A percentile compares a stretch with the other conserved stretches of the same genome.
Conservation (phyloP, 495 filamentous ascomycete species). For the Neurospora sp. region DNA sequence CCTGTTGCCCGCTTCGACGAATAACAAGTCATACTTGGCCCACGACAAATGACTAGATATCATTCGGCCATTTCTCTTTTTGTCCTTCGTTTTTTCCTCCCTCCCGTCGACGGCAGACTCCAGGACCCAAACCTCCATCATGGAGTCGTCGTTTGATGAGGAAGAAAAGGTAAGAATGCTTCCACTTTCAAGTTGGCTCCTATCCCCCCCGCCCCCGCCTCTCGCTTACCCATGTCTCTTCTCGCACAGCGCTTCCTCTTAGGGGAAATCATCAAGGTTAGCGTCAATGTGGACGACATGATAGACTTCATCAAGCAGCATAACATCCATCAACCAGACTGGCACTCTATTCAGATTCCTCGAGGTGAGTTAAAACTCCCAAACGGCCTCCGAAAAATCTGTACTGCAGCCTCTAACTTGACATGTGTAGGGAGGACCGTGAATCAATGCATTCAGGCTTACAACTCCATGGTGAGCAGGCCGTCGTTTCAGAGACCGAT, state of each 20-base stretch:
- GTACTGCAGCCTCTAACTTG: slow-evolving; percentile 12
- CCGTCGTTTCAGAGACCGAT: slow-evolving; percentile 11
- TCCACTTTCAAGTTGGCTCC: slow-evolving; percentile 4
- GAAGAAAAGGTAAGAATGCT: slow-evolving; percentile 34
- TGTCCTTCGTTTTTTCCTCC: slow-evolving; percentile 16
- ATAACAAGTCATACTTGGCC: slow-evolving; percentile 18
- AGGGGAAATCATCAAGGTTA: slow-evolving; percentile 45
- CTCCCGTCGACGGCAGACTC: slow-evolving; percentile 13
- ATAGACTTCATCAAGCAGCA: slow-evolving; percentile 40
- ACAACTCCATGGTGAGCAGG: slow-evolving; percentile 32
- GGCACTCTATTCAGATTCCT: slow-evolving; percentile 38
- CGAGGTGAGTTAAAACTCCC: slow-evolving; percentile 26
- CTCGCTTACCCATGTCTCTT: slow-evolving; percentile 4
- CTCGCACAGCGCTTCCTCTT: slow-evolving; percentile 40
- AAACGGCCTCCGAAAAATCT: neutral
- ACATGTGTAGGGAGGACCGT: slow-evolving; percentile 35
- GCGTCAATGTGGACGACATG: slow-evolving; percentile 31
- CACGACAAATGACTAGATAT: slow-evolving; percentile 32
- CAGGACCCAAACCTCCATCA: slow-evolving; percentile 21
- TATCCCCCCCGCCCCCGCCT: slow-evolving; percentile 1
- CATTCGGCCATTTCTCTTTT: slow-evolving; percentile 15
- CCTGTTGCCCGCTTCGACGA: neutral
- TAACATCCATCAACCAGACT: slow-evolving; percentile 30
- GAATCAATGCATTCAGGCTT: slow-evolving; percentile 34
- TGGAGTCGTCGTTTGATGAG: slow-evolving; percentile 39